Conservation (phyloP, 2,329 filamentous ascomycete species). For the Orbilia blumenaviensis region DNA sequence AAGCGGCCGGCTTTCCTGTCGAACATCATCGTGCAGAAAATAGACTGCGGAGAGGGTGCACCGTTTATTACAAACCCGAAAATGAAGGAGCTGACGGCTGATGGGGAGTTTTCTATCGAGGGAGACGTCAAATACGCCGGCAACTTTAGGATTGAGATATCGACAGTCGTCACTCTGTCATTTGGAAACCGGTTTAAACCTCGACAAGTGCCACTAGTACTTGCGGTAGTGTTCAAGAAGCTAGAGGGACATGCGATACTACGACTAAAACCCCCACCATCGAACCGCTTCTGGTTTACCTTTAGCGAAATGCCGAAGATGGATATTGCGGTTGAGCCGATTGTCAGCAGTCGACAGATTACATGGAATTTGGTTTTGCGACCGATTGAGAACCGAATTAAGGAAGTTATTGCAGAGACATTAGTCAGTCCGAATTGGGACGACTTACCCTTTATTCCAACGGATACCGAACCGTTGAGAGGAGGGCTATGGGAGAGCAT, state of each 20-base stretch:
- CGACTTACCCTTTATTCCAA: conserved; percentile 89
- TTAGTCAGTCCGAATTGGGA: conserved; percentile 95
- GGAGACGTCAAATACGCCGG: conserved; percentile 88
- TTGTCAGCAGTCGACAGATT: conserved; percentile 93
- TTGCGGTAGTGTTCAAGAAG: conserved; percentile 84
- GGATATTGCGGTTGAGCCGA: conserved; percentile 92
- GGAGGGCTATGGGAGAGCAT: conserved; percentile 78
- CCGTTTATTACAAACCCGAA: conserved; percentile 89
- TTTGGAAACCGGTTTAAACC: conserved; percentile 87
- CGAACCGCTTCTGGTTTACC: conserved; percentile 93
- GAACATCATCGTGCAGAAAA: conserved; percentile 79
- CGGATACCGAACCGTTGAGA: conserved; percentile 77
- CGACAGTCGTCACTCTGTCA: conserved; percentile 91
- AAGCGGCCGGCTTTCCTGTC: conserved; percentile 91
- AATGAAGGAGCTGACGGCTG: conserved; percentile 86
- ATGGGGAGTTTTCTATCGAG: conserved; percentile 88
- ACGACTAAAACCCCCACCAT: conserved; percentile 91
- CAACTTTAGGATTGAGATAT: conserved; percentile 87
- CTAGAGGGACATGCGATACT: conserved; percentile 85
- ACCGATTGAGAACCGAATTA: conserved; percentile 93
- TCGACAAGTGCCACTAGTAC: conserved; percentile 84
- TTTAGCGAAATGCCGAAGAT: conserved; percentile 95
- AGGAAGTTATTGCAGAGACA: conserved; percentile 91
- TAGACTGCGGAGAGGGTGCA: conserved; percentile 85
- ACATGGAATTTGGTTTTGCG: conserved; percentile 91